Evolutionary conservation across 257 asterid species (phyloP).

Genomic region (Coffea canephora): DNA sequence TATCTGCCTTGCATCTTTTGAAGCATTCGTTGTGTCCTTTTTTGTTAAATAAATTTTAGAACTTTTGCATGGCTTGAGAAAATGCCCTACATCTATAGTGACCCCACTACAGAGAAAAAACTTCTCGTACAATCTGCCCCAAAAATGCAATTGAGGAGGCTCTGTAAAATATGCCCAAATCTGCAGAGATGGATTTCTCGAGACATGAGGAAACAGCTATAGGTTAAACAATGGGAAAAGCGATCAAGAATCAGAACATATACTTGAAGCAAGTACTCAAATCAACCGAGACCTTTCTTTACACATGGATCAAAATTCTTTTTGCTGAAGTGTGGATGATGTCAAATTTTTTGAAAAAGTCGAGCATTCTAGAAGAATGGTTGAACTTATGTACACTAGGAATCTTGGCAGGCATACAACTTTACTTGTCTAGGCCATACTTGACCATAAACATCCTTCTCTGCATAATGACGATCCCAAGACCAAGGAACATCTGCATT

Average conservation of each 20-base stretch:
- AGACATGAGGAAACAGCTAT: not conserved
- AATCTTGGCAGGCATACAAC: slow-evolving; percentile 47
- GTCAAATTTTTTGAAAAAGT: not conserved
- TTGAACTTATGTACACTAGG: slow-evolving; percentile 22
- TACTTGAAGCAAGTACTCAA: not conserved
- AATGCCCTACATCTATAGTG: not conserved
- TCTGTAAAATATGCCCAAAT: not conserved
- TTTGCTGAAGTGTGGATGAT: not conserved
- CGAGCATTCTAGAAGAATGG: slow-evolving; percentile 5
- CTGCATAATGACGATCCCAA: slow-evolving; percentile 81
- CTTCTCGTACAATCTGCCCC: not conserved
- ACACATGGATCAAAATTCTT: not conserved
- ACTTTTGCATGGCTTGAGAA: not conserved
- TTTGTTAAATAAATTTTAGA: not conserved
- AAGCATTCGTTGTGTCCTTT: not conserved
- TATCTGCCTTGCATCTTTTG: not conserved
- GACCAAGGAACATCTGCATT: slow-evolving; percentile 90
- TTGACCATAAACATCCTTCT: slow-evolving; percentile 82
- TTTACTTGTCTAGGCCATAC: slow-evolving; percentile 81
- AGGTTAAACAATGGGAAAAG: not conserved
- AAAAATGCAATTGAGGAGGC: not conserved
- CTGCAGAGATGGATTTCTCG: not conserved
- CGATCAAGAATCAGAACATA: not conserved
- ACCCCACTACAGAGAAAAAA: not conserved
- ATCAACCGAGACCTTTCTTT: not conserved